phyloP scores from a whole-genome alignment of 495 filamentous ascomycete genomes.

The Penicillium nucicola region DNA sequence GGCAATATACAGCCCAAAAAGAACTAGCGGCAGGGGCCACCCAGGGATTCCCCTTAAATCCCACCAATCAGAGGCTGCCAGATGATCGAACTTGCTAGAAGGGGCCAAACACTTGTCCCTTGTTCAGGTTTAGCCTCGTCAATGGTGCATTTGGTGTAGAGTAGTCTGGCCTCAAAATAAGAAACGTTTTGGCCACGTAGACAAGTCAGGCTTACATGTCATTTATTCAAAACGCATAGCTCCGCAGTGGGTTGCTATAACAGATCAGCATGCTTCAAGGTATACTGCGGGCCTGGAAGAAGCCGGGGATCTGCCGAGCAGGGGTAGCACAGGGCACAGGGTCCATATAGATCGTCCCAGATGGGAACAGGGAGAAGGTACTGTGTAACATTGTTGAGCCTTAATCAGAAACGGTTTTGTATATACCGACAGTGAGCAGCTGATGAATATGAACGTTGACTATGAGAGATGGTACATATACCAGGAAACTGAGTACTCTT shows the following conservation, averaged over 20 bases:
- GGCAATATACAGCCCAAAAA: constrained; percentile 1
- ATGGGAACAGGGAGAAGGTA: too few species aligned
- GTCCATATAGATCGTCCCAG: not conserved
- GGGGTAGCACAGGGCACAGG: constrained; percentile 2
- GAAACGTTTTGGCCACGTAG: not conserved
- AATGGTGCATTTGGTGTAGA: not conserved
- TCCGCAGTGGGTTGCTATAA: too few species aligned
- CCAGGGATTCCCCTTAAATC: not conserved
- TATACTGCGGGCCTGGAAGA: not conserved
- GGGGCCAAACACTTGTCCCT: constrained; percentile 13
- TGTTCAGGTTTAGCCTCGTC: not conserved
- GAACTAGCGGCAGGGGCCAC: constrained; percentile 6
- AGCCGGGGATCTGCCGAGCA: not conserved
- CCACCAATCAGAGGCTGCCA: constrained; percentile 17
- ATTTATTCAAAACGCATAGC: too few species aligned
- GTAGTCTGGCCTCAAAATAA: not conserved
- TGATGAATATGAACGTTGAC: not conserved
- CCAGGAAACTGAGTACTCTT: too few species aligned
- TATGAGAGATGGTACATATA: not conserved
- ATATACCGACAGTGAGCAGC: too few species aligned
- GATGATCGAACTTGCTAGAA: constrained; percentile 35
- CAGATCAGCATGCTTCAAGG: not conserved
- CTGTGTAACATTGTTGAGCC: too few species aligned
- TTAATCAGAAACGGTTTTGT: too few species aligned
- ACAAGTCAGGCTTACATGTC: too few species aligned